Evolutionary conservation across 108 stramenopile genomes (phyloP).

Genomic region (Mayamaea pseudoterrestris): DNA sequence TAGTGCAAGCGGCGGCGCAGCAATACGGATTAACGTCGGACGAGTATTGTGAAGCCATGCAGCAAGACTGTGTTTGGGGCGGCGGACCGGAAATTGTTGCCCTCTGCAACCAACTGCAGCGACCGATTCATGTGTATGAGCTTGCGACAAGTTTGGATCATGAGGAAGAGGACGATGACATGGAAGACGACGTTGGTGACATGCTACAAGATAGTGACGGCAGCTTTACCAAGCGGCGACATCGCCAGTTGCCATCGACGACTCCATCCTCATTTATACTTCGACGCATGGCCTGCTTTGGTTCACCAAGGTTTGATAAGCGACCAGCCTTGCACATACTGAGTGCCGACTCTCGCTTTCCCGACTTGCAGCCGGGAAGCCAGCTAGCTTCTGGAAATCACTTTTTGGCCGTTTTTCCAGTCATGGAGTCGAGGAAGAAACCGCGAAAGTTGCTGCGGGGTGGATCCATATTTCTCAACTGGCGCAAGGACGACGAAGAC

Average conservation of each 20-base stretch:
- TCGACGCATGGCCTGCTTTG: constrained; percentile 89
- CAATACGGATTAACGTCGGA: constrained; percentile 66
- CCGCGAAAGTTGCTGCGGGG: constrained; percentile 5
- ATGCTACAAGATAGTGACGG: not conserved
- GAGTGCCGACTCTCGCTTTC: constrained; percentile 79
- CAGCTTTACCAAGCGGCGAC: not conserved
- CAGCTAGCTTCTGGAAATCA: constrained; percentile 80
- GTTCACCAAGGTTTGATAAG: constrained; percentile 78
- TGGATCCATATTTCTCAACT: not conserved
- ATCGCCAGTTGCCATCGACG: constrained; percentile 2
- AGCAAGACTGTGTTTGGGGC: constrained; percentile 88
- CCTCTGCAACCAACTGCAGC: constrained; percentile 75
- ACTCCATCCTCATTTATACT: constrained; percentile 57
- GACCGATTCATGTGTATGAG: constrained; percentile 94
- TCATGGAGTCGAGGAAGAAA: constrained; percentile 10
- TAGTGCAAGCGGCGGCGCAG: constrained; percentile 66
- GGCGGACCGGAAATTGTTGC: constrained; percentile 96
- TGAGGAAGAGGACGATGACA: constrained; percentile 1
- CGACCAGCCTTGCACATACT: constrained; percentile 63
- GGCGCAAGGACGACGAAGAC: constrained; percentile 1
- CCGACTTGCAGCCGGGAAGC: constrained; percentile 63
- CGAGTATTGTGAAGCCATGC: constrained; percentile 83
- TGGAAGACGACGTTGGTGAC: not conserved
- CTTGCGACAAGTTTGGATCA: constrained; percentile 9
- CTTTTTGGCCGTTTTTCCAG: constrained; percentile 84